Percentiles rank a stretch among this genome's conserved stretches.
phyloP scores from a whole-genome alignment of 2,329 filamentous ascomycete species.

The Pseudogymnoascus sp. region DNA sequence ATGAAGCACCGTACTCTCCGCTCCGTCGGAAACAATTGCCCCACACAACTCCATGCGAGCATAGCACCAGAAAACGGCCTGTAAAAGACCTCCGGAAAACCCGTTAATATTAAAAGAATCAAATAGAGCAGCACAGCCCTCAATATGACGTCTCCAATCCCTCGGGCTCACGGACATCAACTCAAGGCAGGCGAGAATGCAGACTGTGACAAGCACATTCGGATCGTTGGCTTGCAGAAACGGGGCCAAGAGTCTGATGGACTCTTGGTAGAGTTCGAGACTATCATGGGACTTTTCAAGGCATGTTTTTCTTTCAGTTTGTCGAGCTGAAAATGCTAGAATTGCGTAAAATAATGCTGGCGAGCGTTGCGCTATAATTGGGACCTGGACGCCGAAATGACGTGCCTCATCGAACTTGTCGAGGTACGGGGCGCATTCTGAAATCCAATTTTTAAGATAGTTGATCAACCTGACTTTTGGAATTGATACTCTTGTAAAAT shows the following conservation, averaged over 20 bases:
- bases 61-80: conserved; percentile 51
- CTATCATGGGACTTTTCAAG: conserved; percentile 38
- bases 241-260: conserved; percentile 36
- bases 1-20: conserved; percentile 39
- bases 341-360: conserved; percentile 40
- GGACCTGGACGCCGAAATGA: conserved; percentile 43
- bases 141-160: conserved; percentile 47
- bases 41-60: conserved; percentile 48
- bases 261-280: conserved; percentile 44
- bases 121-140: conserved; percentile 46
- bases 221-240: conserved; percentile 36
- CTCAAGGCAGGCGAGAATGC: conserved; percentile 39
- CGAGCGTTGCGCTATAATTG: conserved; percentile 38
- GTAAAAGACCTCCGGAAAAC: conserved; percentile 36
- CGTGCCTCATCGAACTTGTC: conserved; percentile 48
- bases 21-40: conserved; percentile 42
- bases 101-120: conserved; percentile 42
- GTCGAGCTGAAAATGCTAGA: conserved; percentile 43
- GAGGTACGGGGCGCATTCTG: conserved; percentile 40
- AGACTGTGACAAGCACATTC: conserved; percentile 37
- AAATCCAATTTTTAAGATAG: conserved; percentile 41
- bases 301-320: conserved; percentile 38
- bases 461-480: conserved; percentile 14
- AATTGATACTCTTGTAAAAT: conserved; percentile 14
- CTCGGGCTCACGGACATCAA: conserved; percentile 39